A percentile compares a stretch with the other conserved stretches of the same genome.
Evolutionary conservation across 1,139 yeast species (phyloP).

Genomic region (Meyerozyma athensensis): DNA sequence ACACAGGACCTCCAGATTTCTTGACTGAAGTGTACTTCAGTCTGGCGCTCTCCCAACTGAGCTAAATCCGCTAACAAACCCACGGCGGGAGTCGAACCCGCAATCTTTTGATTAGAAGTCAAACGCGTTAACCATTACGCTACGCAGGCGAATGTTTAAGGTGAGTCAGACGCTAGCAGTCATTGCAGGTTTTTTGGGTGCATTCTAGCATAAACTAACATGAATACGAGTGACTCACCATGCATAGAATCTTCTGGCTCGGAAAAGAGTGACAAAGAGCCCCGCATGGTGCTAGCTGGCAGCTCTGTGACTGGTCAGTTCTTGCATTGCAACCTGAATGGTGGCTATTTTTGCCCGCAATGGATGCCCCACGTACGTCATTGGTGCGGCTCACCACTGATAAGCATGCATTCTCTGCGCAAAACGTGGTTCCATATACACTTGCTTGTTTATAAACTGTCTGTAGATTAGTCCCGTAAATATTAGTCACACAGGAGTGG

Average conservation of each 20-base stretch:
- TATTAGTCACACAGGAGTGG: not conserved
- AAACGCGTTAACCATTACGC: slow-evolving; percentile 48
- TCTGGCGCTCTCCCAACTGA: slow-evolving; percentile 20
- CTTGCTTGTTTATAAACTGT: slow-evolving; percentile 1
- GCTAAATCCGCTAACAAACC: slow-evolving; percentile 26
- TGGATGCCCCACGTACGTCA: not conserved
- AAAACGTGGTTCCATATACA: not conserved
- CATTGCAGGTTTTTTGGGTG: too few species aligned
- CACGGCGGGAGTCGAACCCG: slow-evolving; percentile 49
- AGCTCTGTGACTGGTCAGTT: too few species aligned
- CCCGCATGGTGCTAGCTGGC: too few species aligned
- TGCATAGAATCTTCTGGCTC: not conserved
- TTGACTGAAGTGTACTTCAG: slow-evolving; percentile 11
- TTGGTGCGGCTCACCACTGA: not conserved
- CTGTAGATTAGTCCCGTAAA: too few species aligned
- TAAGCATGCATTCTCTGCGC: not conserved
- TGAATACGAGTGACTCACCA: not conserved
- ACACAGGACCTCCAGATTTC: slow-evolving; percentile 18
- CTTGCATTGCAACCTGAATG: too few species aligned
- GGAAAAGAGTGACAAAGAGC: too few species aligned
- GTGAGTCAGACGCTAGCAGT: not conserved
- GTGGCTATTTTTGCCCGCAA: too few species aligned
- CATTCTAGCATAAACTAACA: too few species aligned
- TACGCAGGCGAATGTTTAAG: slow-evolving; percentile 30
- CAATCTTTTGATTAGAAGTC: slow-evolving; percentile 46